A percentile compares a stretch with the other conserved stretches of the same genome.
These are phyloP conservation scores for Andrographis paniculata DNA, from an alignment of 305 asterid genomes.

Conservation along the genomic window DNA sequence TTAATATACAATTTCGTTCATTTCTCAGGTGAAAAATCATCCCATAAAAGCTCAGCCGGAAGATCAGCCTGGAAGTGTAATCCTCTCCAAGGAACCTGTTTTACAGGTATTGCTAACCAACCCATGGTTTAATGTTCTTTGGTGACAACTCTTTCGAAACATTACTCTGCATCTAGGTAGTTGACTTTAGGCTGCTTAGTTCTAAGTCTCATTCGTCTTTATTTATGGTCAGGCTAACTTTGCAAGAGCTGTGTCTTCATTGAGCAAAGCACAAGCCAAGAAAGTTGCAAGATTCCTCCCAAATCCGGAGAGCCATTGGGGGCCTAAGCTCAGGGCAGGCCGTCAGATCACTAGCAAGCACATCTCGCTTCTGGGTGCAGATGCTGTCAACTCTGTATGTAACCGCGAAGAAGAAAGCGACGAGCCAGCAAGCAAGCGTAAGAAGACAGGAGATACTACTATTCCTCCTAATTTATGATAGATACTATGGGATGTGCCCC, in stretches of 20 bases:
- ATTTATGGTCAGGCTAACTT: conserved; percentile 70
- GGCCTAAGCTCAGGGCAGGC: conserved; percentile 96
- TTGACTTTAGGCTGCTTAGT: too few relatives aligned
- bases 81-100: conserved; percentile 85
- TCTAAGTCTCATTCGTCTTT: background rate
- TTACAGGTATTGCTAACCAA: conserved; percentile 40
- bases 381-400: conserved; percentile 43
- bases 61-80: conserved; percentile 73
- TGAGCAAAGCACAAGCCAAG: conserved; percentile 93
- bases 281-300: conserved; percentile 93
- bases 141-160: too few relatives aligned
- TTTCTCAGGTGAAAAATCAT: conserved; percentile 68
- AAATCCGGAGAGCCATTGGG: conserved; percentile 94
- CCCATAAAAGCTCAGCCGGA: conserved; percentile 89
- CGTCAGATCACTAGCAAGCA: conserved; percentile 81
- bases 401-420: conserved; percentile 30
- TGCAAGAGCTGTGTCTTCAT: conserved; percentile 85
- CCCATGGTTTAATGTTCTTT: background rate
- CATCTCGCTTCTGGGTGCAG: conserved; percentile 72
- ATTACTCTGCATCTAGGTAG: too few relatives aligned
- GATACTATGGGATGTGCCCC: conserved; percentile 1
- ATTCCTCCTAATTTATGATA: conserved; percentile 43
- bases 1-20: conserved; percentile 13
- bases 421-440: conserved; percentile 79
- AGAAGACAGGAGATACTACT: conserved; percentile 55